Evolutionary conservation across 2,329 filamentous ascomycete genomes (phyloP).

Genomic region (Cordyceps militaris): DNA sequence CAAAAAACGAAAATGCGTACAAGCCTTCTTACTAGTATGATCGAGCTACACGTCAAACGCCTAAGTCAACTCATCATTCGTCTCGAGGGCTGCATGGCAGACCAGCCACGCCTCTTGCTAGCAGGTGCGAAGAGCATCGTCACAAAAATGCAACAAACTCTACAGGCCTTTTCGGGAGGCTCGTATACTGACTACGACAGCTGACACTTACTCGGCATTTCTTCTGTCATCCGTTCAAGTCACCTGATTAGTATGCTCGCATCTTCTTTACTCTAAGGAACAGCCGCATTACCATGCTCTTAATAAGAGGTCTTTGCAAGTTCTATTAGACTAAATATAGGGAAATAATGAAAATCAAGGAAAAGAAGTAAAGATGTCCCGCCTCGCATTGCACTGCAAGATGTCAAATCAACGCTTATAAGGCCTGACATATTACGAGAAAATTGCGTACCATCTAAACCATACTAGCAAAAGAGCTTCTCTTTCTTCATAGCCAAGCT

Average conservation of each 20-base stretch:
- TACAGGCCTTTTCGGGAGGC: not conserved
- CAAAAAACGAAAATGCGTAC: constrained; percentile 1
- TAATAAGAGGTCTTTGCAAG: not conserved
- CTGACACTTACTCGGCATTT: not conserved
- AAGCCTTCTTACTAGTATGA: constrained; percentile 7
- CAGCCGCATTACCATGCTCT: no score
- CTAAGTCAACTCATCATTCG: not conserved
- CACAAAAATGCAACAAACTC: not conserved
- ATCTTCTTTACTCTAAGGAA: no score
- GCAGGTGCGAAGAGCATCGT: not conserved
- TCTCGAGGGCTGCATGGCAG: not conserved
- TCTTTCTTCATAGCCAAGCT: constrained; percentile 30
- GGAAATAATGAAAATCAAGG: not conserved
- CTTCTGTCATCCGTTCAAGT: no score
- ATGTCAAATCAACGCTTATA: no score
- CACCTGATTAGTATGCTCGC: no score
- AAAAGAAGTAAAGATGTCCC: not conserved
- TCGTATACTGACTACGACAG: not conserved
- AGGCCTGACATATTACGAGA: not conserved
- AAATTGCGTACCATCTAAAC: not conserved
- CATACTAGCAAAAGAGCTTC: constrained; percentile 21
- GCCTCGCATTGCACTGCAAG: not conserved
- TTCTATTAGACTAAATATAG: not conserved
- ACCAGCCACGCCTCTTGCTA: not conserved
- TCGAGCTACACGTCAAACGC: not conserved